A percentile compares a stretch with the other conserved stretches of the same genome.
Conservation (phyloP, 306 rosid species). For the Rosa rugosa region DNA sequence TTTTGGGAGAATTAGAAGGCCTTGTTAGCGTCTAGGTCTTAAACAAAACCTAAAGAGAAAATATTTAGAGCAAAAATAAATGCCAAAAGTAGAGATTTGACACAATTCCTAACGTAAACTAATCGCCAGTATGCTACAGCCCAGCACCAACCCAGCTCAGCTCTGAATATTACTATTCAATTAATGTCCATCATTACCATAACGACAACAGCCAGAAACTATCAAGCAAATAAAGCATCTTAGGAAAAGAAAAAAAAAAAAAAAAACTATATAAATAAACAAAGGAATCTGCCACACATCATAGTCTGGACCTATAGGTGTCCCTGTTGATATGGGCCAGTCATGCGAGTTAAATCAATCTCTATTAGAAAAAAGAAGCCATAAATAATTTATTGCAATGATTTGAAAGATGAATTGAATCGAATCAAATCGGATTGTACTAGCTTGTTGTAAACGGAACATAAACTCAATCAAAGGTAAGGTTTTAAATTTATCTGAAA, state of each 20-base stretch:
- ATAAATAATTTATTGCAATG: background rate
- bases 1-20: background rate
- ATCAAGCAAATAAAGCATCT: slow-evolving; percentile 7
- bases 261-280: background rate
- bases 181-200: slow-evolving; percentile 12
- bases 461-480: background rate
- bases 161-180: slow-evolving; percentile 10
- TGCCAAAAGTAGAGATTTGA: background rate
- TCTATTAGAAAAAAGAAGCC: background rate
- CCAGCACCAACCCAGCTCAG: slow-evolving; percentile 17
- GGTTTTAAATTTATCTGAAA: too few relatives aligned
- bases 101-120: background rate
- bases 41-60: background rate
- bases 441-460: background rate
- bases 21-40: slow-evolving; percentile 2
- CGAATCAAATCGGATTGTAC: background rate
- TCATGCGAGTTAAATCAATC: background rate
- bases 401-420: slow-evolving; percentile 1
- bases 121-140: slow-evolving; percentile 2
- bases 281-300: background rate
- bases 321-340: background rate
- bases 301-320: background rate
- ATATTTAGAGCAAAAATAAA: background rate
- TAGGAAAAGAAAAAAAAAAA: background rate
- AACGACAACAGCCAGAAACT: slow-evolving; percentile 17